Percentiles rank a stretch among this genome's conserved stretches.
phyloP scores from a whole-genome alignment of 2,329 filamentous ascomycete species.

The Sclerotinia subarctica region DNA sequence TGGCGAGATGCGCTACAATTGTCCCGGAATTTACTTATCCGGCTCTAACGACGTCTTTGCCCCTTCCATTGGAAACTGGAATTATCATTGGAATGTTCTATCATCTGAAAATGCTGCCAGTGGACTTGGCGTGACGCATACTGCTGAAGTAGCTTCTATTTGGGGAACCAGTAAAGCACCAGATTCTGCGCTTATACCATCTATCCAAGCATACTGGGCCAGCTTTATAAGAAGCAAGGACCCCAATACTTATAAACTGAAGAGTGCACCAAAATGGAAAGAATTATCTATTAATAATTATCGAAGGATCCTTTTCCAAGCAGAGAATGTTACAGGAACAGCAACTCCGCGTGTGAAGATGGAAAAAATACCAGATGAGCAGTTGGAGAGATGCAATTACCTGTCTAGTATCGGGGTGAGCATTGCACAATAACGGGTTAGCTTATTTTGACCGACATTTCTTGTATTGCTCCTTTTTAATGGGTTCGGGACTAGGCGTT shows the following conservation, averaged over 20 bases:
- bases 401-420: constrained; percentile 19
- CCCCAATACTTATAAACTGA: constrained; percentile 54
- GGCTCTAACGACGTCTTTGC: constrained; percentile 27
- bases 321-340: not conserved
- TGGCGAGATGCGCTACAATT: constrained; percentile 64
- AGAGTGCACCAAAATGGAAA: constrained; percentile 50
- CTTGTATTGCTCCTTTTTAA: not conserved
- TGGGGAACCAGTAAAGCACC: constrained; percentile 53
- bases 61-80: constrained; percentile 49
- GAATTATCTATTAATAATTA: not conserved
- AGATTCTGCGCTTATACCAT: constrained; percentile 33
- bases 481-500: not conserved
- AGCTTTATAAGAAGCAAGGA: constrained; percentile 66
- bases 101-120: constrained; percentile 51
- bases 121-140: constrained; percentile 64
- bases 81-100: constrained; percentile 60
- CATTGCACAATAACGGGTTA: constrained; percentile 2
- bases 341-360: constrained; percentile 8
- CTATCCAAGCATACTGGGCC: constrained; percentile 69
- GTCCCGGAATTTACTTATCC: constrained; percentile 55
- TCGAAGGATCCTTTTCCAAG: constrained; percentile 9
- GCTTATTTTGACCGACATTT: not conserved
- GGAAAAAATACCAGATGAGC: constrained; percentile 16
- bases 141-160: constrained; percentile 62
- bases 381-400: constrained; percentile 15